phyloP scores from a whole-genome alignment of 169 alveolate genomes.

The Eimeria sp. region DNA sequence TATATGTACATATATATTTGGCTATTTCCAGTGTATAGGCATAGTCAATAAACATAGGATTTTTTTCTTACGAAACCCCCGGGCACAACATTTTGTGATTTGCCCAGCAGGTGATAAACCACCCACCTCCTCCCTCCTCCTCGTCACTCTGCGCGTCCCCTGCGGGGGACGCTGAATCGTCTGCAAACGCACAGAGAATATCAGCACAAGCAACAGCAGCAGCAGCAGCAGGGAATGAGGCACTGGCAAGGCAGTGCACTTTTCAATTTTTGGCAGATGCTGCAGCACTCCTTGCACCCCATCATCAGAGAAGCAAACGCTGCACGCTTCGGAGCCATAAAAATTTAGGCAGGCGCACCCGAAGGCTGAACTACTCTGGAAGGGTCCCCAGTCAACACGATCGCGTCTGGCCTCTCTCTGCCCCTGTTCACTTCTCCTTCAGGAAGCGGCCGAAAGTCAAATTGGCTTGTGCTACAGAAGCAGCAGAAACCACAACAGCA shows the following conservation, averaged over 20 bases:
- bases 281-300: not conserved
- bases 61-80: not conserved
- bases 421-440: not conserved
- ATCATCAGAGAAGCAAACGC: not conserved
- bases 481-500: not conserved
- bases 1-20: too few species aligned
- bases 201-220: not conserved
- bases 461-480: constrained; percentile 39
- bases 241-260: not conserved
- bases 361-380: not conserved
- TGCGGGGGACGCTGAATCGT: not conserved
- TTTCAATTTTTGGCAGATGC: not conserved
- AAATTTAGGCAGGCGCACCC: not conserved
- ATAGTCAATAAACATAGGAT: too few species aligned
- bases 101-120: not conserved
- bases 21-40: too few species aligned
- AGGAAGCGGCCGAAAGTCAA: constrained; percentile 52
- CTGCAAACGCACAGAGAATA: not conserved
- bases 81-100: not conserved
- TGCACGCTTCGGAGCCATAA: not conserved
- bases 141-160: constrained; percentile 36
- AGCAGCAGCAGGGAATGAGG: too few species aligned
- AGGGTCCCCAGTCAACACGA: constrained; percentile 39
- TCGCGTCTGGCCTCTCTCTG: not conserved
- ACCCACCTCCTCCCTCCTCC: constrained; percentile 55